Percentiles rank a stretch among this genome's conserved stretches.
Evolutionary conservation across 495 filamentous ascomycete genomes (phyloP).

Genomic region (Talaromyces proteolyticus): DNA sequence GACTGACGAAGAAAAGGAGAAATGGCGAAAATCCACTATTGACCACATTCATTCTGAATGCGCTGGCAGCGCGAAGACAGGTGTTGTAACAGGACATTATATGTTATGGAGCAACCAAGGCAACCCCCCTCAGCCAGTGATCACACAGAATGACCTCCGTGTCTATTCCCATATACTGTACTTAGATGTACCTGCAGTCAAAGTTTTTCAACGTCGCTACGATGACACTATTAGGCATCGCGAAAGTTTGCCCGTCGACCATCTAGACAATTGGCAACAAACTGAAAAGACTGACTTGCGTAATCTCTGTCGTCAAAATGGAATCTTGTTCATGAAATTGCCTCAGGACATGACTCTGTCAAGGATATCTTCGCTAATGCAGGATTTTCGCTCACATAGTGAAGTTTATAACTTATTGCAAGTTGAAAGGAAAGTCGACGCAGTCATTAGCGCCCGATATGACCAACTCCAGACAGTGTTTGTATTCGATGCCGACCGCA

Average conservation of each 20-base stretch:
- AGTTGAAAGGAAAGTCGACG: slow-evolving; percentile 33
- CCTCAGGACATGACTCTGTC: slow-evolving; percentile 4
- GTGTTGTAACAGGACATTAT: slow-evolving; percentile 53
- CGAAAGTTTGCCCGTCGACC: slow-evolving; percentile 19
- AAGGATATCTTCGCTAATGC: slow-evolving; percentile 21
- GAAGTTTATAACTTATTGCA: slow-evolving; percentile 31
- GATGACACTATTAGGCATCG: slow-evolving; percentile 36
- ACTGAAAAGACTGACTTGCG: slow-evolving; percentile 43
- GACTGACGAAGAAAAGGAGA: slow-evolving; percentile 28
- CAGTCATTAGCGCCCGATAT: slow-evolving; percentile 16
- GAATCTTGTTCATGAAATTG: slow-evolving; percentile 40
- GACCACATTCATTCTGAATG: slow-evolving; percentile 35
- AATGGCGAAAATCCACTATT: slow-evolving; percentile 44
- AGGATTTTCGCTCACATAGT: slow-evolving; percentile 33
- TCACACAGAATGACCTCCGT: slow-evolving; percentile 40
- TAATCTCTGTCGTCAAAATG: slow-evolving; percentile 34
- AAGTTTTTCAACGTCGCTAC: slow-evolving; percentile 25
- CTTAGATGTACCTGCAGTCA: slow-evolving; percentile 33
- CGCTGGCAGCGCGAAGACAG: slow-evolving; percentile 24
- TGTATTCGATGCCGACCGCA: slow-evolving; percentile 55
- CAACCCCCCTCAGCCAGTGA: slow-evolving; percentile 21
- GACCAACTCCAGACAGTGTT: slow-evolving; percentile 36
- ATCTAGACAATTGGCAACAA: slow-evolving; percentile 48
- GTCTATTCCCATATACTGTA: slow-evolving; percentile 58
- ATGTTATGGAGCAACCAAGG: slow-evolving; percentile 51